Evolutionary conservation across 2,329 filamentous ascomycete genomes (phyloP).

Genomic region (Paraconiothyrium brasiliense): DNA sequence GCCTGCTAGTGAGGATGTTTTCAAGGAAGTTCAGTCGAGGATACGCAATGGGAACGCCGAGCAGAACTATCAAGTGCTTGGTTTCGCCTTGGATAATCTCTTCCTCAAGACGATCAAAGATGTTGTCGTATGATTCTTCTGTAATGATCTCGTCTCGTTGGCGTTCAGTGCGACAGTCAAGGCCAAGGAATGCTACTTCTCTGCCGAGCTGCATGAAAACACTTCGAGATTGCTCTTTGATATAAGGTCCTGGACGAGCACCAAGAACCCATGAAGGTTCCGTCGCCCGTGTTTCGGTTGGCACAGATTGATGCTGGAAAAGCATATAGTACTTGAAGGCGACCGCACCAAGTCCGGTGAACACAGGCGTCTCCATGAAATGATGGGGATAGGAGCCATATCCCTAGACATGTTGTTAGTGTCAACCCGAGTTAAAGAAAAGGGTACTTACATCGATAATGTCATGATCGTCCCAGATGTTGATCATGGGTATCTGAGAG

Average conservation of each 20-base stretch:
- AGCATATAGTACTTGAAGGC: slow-evolving; percentile 99
- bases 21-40: slow-evolving; percentile 66
- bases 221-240: slow-evolving; percentile 84
- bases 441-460: slow-evolving; percentile 58
- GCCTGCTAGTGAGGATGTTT: slow-evolving; percentile 78
- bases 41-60: slow-evolving; percentile 72
- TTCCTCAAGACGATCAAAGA: slow-evolving; percentile 83
- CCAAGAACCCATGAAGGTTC: slow-evolving; percentile 95
- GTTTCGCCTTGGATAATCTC: slow-evolving; percentile 86
- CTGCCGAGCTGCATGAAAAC: slow-evolving; percentile 85
- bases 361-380: slow-evolving; percentile 90
- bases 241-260: slow-evolving; percentile 83
- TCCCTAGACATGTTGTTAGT: slow-evolving; percentile 65
- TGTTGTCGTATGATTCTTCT: slow-evolving; percentile 82
- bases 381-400: slow-evolving; percentile 92
- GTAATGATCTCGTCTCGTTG: slow-evolving; percentile 82
- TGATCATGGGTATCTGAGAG: slow-evolving; percentile 96
- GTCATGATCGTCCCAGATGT: slow-evolving; percentile 93
- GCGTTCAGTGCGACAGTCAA: slow-evolving; percentile 92
- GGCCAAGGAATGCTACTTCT: slow-evolving; percentile 80
- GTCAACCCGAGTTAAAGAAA: slow-evolving; percentile 66
- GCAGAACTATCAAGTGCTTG: slow-evolving; percentile 86
- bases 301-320: slow-evolving; percentile 93
- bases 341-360: slow-evolving; percentile 86
- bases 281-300: slow-evolving; percentile 78